Base-by-base conservation (phyloP, 2,329 filamentous ascomycete genomes). In the Talaromyces albobiverticillius region DNA sequence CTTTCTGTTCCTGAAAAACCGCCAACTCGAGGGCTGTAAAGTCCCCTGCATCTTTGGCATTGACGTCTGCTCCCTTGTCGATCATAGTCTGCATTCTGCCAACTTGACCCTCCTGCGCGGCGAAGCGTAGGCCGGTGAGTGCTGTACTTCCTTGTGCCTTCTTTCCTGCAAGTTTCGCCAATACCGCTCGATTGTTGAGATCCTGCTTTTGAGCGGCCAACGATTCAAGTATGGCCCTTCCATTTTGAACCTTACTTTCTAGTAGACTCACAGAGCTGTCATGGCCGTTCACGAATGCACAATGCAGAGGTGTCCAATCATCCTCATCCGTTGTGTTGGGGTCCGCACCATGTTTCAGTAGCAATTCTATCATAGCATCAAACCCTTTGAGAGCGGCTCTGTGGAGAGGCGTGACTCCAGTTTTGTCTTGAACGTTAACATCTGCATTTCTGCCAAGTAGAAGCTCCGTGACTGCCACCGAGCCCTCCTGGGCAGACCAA, bases 281-380 rank as follows among this genome's bases (percentile, higher is more conserved):
- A 48, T 71, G 65, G 9, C 71, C 72, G 14, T 66, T 69, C 45
- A 67, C 54, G 38, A 65, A 65, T 4, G 74, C 73, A 54, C 69
- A 70, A 51, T 68, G 65, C 11, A 76, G 60, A 16, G 73, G 67
- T 0, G 72, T 66, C 20, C 67, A 51, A 52, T 74, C 73, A 41
- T 57, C 66, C 5, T 73, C 67, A 34, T 64, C 64, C 20, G 61
- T 64, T 3, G 71, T 59, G 45, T 74, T 68, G 20, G 69, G 59
- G 20, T 72, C 71, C 47, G 73, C 73, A 54, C 72, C 71, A 42
- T 69, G 60, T 8, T 69, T 62, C 50, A 77, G 68, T 14, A 77
- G 65, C 23, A 74, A 64, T 11, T 65, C 65, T 13, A 72, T 62
- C 38, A 76, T 61, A 11, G 63, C 57, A 38, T 31, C 36, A 36